Conservation (phyloP, 2,329 filamentous ascomycete species). For the Ophiostoma tasmaniense region DNA sequence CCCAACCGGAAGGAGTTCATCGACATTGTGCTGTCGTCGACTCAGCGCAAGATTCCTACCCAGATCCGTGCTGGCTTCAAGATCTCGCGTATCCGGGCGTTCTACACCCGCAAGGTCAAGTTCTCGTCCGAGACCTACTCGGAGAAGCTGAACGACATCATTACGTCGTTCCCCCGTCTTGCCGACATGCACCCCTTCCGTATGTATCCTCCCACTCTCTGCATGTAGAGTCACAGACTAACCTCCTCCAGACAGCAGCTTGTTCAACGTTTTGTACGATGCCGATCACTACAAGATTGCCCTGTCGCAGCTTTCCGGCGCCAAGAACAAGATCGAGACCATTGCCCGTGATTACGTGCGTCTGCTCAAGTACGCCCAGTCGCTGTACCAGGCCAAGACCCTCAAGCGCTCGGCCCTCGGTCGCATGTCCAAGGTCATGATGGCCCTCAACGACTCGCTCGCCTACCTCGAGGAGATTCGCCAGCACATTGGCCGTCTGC, state of each 20-base stretch:
- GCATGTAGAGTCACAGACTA: not conserved
- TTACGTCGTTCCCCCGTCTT: slow-evolving; percentile 86
- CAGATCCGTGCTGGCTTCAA: slow-evolving; percentile 92
- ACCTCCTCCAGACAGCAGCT: slow-evolving; percentile 44
- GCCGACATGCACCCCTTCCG: slow-evolving; percentile 95
- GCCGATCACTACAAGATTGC: slow-evolving; percentile 97
- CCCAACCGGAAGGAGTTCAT: slow-evolving; percentile 93
- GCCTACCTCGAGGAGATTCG: slow-evolving; percentile 94
- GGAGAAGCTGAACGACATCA: slow-evolving; percentile 83
- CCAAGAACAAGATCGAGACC: slow-evolving; percentile 93
- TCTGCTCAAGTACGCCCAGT: slow-evolving; percentile 83
- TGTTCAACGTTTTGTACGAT: slow-evolving; percentile 97
- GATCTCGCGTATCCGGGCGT: slow-evolving; percentile 82
- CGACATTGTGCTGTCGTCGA: slow-evolving; percentile 91
- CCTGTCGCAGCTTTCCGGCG: slow-evolving; percentile 88
- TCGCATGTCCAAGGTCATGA: slow-evolving; percentile 96
- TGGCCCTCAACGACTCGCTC: slow-evolving; percentile 86
- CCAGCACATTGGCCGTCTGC: slow-evolving; percentile 92
- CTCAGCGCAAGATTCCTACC: slow-evolving; percentile 80
- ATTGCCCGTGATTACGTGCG: slow-evolving; percentile 94
- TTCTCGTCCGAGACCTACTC: slow-evolving; percentile 80
- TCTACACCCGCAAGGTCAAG: slow-evolving; percentile 97
- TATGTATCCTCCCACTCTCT: slow-evolving; percentile 30
- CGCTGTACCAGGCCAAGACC: slow-evolving; percentile 97
- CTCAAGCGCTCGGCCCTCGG: slow-evolving; percentile 92